These are phyloP conservation scores for Fistulina hepatica DNA, from an alignment of 1,284 basidiomycete genomes.

Conservation along the genomic window DNA sequence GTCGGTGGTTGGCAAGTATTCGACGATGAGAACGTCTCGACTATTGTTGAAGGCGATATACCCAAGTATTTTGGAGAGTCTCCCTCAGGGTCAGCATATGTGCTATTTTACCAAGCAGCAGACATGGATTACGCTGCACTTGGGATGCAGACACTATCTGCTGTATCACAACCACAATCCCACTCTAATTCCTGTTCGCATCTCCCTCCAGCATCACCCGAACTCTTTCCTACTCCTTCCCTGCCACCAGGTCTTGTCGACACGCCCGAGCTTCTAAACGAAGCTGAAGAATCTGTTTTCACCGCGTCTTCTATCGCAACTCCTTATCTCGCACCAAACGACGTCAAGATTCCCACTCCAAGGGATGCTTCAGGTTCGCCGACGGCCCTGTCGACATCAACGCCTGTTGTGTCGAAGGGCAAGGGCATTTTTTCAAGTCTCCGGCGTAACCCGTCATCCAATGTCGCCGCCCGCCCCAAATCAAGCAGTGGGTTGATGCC, in stretches of 20 bases:
- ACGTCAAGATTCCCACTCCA: slow-evolving; percentile 6
- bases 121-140: slow-evolving; percentile 69
- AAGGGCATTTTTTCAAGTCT: slow-evolving; percentile 15
- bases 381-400: slow-evolving; percentile 1
- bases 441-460: slow-evolving; percentile 19
- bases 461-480: slow-evolving; percentile 11
- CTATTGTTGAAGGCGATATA: slow-evolving; percentile 85
- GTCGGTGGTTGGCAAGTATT: slow-evolving; percentile 84
- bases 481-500: slow-evolving; percentile 8
- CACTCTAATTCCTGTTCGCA: slow-evolving; percentile 9
- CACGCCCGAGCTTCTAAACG: slow-evolving; percentile 21
- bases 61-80: slow-evolving; percentile 92
- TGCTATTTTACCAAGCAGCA: slow-evolving; percentile 93
- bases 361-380: slow-evolving; percentile 5
- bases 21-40: slow-evolving; percentile 88
- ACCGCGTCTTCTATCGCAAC: slow-evolving; percentile 11
- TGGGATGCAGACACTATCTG: slow-evolving; percentile 39
- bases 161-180: slow-evolving; percentile 10
- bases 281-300: slow-evolving; percentile 15
- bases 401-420: slow-evolving; percentile 5
- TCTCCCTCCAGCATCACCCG: slow-evolving; percentile 16
- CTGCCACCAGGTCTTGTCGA: slow-evolving; percentile 45
- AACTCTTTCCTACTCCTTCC: slow-evolving; percentile 9
- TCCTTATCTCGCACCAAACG: slow-evolving; percentile 10
- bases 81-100: slow-evolving; percentile 84